Evolutionary conservation across 1,139 yeast species (phyloP), one percentile per base, ranked within the genome.

Genomic region (Suhomyces maxii): DNA sequence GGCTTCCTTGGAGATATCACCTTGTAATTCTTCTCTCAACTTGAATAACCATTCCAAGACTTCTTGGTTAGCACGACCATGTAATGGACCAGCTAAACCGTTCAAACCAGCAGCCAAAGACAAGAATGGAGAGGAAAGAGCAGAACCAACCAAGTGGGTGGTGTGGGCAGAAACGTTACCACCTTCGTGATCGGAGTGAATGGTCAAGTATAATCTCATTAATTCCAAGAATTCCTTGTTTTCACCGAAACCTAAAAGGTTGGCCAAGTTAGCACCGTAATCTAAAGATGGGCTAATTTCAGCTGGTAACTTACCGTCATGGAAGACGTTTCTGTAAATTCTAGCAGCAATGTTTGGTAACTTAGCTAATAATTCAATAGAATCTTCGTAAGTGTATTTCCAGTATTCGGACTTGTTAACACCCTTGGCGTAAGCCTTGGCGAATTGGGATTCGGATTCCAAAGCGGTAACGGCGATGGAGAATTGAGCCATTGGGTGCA

Each of bases 111-210:
- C 97, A 53, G 97, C 86, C 60, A 89, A 83, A 40, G 97, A 87
- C 64, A 91, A 80, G 81, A 80, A 89, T 65, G 97, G 97, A 50
- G 96, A 90, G 26, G 96, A 85, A 61, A 91, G 81, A 49, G 98
- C 97, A 34, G 96, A 88, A 60, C 97, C 97, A 55, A 91, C 97
- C 72, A 91, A 80, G 75, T 91, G 97, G 57, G 98, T 90, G 63
- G 97, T 84, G 79, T 91, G 98, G 44, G 97, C 97, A 53, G 97
- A 89, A 53, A 91, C 98, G 67, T 91, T 91, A 73, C 98, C 98
- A 77, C 97, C 97, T 78, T 91, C 98, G 76, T 91, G 98, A 73
- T 91, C 97, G 47, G 96, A 90, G 79, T 91, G 98, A 64, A 91
- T 86, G 57, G 97, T 89, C 67, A 89, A 80, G 80, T 91, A 91